phyloP scores from a whole-genome alignment of 139 green algal species.

The Diplosphaera chodatii region DNA sequence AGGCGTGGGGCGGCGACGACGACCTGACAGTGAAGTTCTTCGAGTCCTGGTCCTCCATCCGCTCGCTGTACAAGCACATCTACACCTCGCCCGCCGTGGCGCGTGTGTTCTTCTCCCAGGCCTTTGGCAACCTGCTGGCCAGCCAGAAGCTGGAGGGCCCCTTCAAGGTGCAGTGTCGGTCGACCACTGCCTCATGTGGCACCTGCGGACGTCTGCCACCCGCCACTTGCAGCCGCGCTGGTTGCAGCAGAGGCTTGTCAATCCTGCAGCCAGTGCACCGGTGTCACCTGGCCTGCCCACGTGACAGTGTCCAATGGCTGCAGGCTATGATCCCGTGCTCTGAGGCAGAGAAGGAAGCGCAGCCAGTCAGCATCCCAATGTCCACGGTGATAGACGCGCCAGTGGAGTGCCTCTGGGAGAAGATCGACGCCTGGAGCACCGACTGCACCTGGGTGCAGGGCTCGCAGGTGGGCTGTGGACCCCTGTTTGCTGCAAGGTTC shows the following conservation, averaged over 20 bases:
- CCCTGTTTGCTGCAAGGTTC: too few species aligned
- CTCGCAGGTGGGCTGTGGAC: not conserved
- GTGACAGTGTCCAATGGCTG: too few species aligned
- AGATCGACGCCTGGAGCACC: not conserved
- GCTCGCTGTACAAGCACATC: conserved; percentile 3
- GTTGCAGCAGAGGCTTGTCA: too few species aligned
- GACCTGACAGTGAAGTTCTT: not conserved
- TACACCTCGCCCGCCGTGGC: not conserved
- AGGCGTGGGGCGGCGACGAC: not conserved
- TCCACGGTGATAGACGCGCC: not conserved
- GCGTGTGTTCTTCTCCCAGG: not conserved
- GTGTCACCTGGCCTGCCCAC: too few species aligned
- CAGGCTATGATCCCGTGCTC: not conserved
- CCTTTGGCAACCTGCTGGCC: not conserved
- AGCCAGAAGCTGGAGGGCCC: not conserved
- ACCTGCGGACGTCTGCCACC: too few species aligned
- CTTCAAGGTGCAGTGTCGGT: not conserved
- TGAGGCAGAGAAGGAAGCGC: not conserved
- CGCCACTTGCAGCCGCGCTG: too few species aligned
- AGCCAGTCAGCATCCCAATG: not conserved
- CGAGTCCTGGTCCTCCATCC: conserved; percentile 2
- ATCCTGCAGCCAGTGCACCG: too few species aligned
- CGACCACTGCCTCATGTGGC: too few species aligned
- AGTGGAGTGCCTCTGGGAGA: not conserved
- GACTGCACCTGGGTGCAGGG: not conserved